Base-by-base conservation (phyloP, 2,329 filamentous ascomycete species). In the Xylogone sp. region DNA sequence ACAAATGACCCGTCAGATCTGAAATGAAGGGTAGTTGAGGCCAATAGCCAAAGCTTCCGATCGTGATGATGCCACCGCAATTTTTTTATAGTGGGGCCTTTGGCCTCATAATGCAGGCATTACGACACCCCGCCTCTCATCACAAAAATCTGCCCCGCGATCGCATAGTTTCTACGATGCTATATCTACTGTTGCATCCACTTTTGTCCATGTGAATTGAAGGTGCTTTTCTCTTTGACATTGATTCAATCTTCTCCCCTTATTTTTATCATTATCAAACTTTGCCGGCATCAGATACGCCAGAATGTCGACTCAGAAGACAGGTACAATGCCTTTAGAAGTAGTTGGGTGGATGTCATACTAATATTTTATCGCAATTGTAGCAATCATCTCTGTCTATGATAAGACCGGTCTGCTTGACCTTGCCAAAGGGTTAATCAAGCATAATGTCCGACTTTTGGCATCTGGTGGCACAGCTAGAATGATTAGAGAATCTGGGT, bases 371-470 rank as follows among this genome's bases (percentile, higher is more conserved):
- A 6, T 39, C 34, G 43, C 47, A 16, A 39, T 31, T 29, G 50
- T 48, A 78, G 94, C 94, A 61, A 97, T 99, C 68, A 81, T 99
- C 69, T 97, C 93, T 60, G 94, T 97, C 77, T 97, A 94, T 70
- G 90, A 99, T 81, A 99, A 99, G 85, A 97, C 93, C 51, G 94
- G 92, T 55, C 82, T 96, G 60, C 76, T 97, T 61, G 92, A 97
- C 73, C 80, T 97, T 62, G 90, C 91, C 65, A 96, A 96, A 74
- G 91, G 91, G 63, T 83, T 97, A 47, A 82, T 88, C 67, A 83
- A 93, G 78, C 83, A 95, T 68, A 87, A 94, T 83, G 88, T 96
- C 62, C 88, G 91, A 62, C 86, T 99, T 59, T 81, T 99, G 53
- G 94, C 94, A 50, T 97, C 93, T 52, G 94, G 94, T 54, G 94